A percentile compares a stretch with the other conserved stretches of the same genome.
phyloP scores from a whole-genome alignment of 345 rosid genomes.

The Eucalyptus brandiana region DNA sequence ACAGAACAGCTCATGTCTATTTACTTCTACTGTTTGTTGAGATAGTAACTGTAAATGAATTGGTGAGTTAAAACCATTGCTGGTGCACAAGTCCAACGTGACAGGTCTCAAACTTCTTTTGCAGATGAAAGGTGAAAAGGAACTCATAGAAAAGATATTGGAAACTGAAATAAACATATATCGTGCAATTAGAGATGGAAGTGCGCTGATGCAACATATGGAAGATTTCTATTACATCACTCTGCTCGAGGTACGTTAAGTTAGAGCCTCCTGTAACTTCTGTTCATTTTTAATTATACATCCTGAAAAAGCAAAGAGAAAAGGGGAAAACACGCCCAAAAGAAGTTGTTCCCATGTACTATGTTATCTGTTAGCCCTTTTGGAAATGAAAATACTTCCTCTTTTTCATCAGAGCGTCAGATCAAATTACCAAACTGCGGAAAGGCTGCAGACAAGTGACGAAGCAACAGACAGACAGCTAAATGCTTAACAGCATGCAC shows the following conservation, averaged over 20 bases:
- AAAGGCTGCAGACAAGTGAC: neutral
- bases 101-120: neutral
- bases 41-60: neutral
- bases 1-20: neutral
- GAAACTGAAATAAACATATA: conserved; percentile 89
- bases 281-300: neutral
- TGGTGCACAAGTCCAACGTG: neutral
- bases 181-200: conserved; percentile 83
- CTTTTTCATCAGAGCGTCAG: conserved; percentile 58
- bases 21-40: neutral
- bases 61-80: neutral
- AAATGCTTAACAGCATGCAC: neutral
- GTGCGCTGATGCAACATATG: conserved; percentile 98
- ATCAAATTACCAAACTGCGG: conserved; percentile 29
- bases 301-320: neutral
- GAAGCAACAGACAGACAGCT: neutral
- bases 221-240: conserved; percentile 94
- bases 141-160: conserved; percentile 73
- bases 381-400: neutral
- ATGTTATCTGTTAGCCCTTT: neutral
- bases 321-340: neutral
- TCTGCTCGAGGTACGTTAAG: conserved; percentile 57
- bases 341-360: neutral
- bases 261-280: neutral
- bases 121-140: conserved; percentile 99